phyloP scores from a whole-genome alignment of 495 filamentous ascomycete genomes.

The Xylaria curta region DNA sequence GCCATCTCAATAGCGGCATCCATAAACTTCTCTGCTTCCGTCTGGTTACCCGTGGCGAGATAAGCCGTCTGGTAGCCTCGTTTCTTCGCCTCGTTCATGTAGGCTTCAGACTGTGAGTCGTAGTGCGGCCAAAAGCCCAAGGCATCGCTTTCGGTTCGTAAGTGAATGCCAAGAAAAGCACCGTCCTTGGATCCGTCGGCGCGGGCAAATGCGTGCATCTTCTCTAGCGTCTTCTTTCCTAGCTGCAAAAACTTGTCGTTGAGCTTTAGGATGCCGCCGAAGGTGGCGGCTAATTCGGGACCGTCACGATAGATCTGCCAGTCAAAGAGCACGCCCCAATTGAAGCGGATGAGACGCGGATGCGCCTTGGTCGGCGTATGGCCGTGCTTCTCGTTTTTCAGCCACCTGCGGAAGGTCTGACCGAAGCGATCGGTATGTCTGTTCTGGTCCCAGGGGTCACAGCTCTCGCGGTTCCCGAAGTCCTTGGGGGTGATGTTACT shows the following conservation, averaged over 20 bases:
- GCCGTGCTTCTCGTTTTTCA: conserved; percentile 40
- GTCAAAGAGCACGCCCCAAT: conserved; percentile 57
- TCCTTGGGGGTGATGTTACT: conserved; percentile 53
- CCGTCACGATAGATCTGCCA: conserved; percentile 53
- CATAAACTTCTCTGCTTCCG: conserved; percentile 47
- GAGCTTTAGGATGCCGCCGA: conserved; percentile 49
- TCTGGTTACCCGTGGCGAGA: conserved; percentile 52
- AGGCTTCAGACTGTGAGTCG: conserved; percentile 47
- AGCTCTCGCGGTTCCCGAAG: conserved; percentile 51
- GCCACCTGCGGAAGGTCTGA: conserved; percentile 42
- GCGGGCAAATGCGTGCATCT: conserved; percentile 43
- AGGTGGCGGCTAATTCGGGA: conserved; percentile 51
- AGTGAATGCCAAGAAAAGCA: conserved; percentile 47
- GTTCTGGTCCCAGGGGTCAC: conserved; percentile 53
- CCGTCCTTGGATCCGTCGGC: conserved; percentile 32
- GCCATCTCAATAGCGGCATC: conserved; percentile 41
- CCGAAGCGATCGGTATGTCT: conserved; percentile 54
- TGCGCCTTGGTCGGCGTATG: conserved; percentile 36
- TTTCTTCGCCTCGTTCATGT: conserved; percentile 39
- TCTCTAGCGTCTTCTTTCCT: conserved; percentile 40
- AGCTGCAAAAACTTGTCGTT: conserved; percentile 45
- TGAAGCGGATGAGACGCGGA: conserved; percentile 50
- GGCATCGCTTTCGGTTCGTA: conserved; percentile 54
- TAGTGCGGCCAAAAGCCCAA: conserved; percentile 50
- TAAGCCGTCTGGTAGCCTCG: conserved; percentile 47